Evolutionary conservation across 768 basidiomycete genomes (phyloP).

Genomic region (Sutorius australiensis): DNA sequence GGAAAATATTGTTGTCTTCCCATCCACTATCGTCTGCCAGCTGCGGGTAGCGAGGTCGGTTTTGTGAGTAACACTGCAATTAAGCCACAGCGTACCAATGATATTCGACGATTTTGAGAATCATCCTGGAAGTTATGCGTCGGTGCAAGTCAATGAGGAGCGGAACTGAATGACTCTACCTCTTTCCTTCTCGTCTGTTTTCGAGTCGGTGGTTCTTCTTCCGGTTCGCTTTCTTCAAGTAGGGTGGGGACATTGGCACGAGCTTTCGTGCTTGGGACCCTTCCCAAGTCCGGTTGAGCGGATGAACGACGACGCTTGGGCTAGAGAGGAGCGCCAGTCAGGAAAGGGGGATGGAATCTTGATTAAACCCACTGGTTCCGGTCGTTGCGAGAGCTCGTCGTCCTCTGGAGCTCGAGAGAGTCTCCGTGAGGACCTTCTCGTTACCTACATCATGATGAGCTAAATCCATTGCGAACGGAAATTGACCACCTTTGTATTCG

Average conservation of each 20-base stretch:
- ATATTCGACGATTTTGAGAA: slow-evolving; percentile 52
- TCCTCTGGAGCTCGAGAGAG: slow-evolving; percentile 54
- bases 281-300: slow-evolving; percentile 66
- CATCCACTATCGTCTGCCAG: slow-evolving; percentile 71
- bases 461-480: slow-evolving; percentile 3
- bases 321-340: slow-evolving; percentile 35
- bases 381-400: slow-evolving; percentile 39
- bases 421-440: slow-evolving; percentile 60
- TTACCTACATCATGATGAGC: slow-evolving; percentile 14
- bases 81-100: slow-evolving; percentile 41
- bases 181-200: slow-evolving; percentile 61
- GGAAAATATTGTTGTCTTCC: slow-evolving; percentile 90
- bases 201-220: slow-evolving; percentile 54
- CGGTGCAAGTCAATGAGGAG: neutral
- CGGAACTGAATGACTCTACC: slow-evolving; percentile 32
- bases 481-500: slow-evolving; percentile 41
- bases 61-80: slow-evolving; percentile 2
- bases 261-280: slow-evolving; percentile 37
- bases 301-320: slow-evolving; percentile 79
- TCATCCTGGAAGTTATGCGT: slow-evolving; percentile 42
- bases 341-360: slow-evolving; percentile 1
- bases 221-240: slow-evolving; percentile 74
- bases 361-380: slow-evolving; percentile 52
- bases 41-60: slow-evolving; percentile 16
- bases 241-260: slow-evolving; percentile 43